Evolutionary conservation across 257 asterid species (phyloP), one percentile per base, ranked within the genome.

Genomic region (Salvia splendens): DNA sequence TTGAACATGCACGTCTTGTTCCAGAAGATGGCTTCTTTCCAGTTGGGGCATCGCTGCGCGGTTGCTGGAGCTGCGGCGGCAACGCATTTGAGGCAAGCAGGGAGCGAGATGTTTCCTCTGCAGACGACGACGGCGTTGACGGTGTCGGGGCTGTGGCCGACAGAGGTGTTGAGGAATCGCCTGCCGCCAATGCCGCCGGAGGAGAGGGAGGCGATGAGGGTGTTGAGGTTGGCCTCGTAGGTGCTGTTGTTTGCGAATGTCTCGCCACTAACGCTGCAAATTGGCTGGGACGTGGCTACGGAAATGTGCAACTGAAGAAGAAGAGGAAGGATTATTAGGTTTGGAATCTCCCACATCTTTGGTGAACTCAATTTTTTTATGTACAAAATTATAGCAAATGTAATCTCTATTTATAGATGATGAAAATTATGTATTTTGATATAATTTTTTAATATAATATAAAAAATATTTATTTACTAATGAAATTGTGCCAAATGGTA

Each of bases 91-190:
- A 73, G 76, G 30, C 80, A 75, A 5, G 17, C 49, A 0, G n/a
- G 17, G 1, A 57, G 73, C 12, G 50, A 55, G 0, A 49, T 32
- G 16, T 75, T 73, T 28, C 70, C 80, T 43, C 77, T 45, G 69
- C 77, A 78, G 40, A 78, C 79, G 16, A 50, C 73, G 6, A 72
- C 4, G 24, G 43, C 76, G 40, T 70, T 41, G 65, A 38, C 46
- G 1, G 4, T 42, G 61, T 76, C 56, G 35, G 71, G 38, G 38
- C 38, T 53, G 32, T 40, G 71, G 0, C 75, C 75, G 0, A 55
- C 3, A 6, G 79, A 68, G 38, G 71, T 62, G 50, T 52, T 68
- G 75, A 17, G 28, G 54, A 68, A 74, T 1, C 75, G 71, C 3
- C 4, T 62, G 58, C 8, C 1, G 56, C 32, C 73, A 4, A 68